Evolutionary conservation across 2,329 filamentous ascomycete species (phyloP).

Genomic region (Diaporthe helianthi): DNA sequence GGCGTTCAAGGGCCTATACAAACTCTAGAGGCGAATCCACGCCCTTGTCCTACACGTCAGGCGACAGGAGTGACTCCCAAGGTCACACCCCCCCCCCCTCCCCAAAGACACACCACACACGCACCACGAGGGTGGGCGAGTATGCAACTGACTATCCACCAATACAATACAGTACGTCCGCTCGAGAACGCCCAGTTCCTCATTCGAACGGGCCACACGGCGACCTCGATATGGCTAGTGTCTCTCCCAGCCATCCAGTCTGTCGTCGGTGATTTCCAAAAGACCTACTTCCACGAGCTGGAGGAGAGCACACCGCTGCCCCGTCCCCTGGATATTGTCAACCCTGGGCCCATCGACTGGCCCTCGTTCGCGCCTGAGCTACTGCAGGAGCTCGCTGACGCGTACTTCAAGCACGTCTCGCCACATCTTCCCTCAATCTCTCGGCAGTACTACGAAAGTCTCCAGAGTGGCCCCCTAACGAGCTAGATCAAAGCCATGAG

Average conservation of each 20-base stretch:
- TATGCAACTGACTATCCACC: neutral
- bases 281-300: slow-evolving; percentile 45
- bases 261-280: slow-evolving; percentile 43
- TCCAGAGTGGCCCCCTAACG: slow-evolving; percentile 37
- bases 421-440: slow-evolving; percentile 47
- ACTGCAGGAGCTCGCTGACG: slow-evolving; percentile 41
- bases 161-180: slow-evolving; percentile 16
- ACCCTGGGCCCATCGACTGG: slow-evolving; percentile 38
- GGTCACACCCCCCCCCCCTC: too few relatives aligned
- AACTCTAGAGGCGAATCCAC: neutral
- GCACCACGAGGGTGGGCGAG: neutral
- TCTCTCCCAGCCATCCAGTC: slow-evolving; percentile 44
- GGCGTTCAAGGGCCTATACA: neutral
- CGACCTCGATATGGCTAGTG: slow-evolving; percentile 44
- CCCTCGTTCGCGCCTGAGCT: slow-evolving; percentile 40
- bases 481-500: slow-evolving; percentile 45
- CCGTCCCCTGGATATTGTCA: slow-evolving; percentile 40
- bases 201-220: slow-evolving; percentile 46
- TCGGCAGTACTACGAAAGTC: slow-evolving; percentile 39
- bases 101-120: neutral
- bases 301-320: slow-evolving; percentile 45
- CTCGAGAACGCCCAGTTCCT: slow-evolving; percentile 46
- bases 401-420: slow-evolving; percentile 46
- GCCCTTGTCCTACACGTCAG: slow-evolving; percentile 6
- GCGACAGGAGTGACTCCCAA: neutral